Base-by-base conservation (phyloP, 1,284 basidiomycete species). In the Malassezia pachydermatis region DNA sequence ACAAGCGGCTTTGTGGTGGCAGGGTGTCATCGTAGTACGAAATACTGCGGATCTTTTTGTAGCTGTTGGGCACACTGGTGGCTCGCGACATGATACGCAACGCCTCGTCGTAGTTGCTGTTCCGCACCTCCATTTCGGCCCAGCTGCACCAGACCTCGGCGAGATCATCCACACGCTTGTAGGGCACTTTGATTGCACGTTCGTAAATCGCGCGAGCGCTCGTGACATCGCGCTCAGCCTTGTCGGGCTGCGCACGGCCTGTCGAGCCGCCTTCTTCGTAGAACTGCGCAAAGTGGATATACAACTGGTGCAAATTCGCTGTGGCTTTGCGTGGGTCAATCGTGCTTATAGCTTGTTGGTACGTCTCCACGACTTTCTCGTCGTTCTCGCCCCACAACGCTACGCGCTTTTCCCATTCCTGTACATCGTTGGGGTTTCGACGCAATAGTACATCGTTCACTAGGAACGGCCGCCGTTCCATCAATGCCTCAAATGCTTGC, bases 131-230 rank as follows among this genome's bases (percentile, higher is more conserved):
- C 84, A 98, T 83, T 74, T 98, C 92, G 8, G 94, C 83, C 92
- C 92, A 98, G 73, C 95, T 89, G 71, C 88, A 94, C 94, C 94
- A 99, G 13, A 96, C 80, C 73, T 98, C 94, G 0, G 94, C 94
- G 25, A 99, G 78, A 67, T 99, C 94, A 70, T 99, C 94, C 4
- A 99, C 90, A n/a, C 81, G 77, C 72, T 84, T 87, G 77, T 89
- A 96, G 59, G 86, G 86, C 35, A 95, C 82, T 60, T 87, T 88
- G 1, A 84, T 83, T 1, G 82, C 90, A 70, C 86, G 88, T 68
- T 96, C 89, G 19, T 96, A 76, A 34, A 98, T 84, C 74, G 89
- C 88, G 38, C 90, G 81, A 11, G 92, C 87, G 57, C 81, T 84
- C 23, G 82, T 81, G 4, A 96, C 72, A 67, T 96, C 88, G 1